Evolutionary conservation across 768 basidiomycete species (phyloP), one percentile per base, ranked within the genome.

Genomic region (Amanita rubescens): DNA sequence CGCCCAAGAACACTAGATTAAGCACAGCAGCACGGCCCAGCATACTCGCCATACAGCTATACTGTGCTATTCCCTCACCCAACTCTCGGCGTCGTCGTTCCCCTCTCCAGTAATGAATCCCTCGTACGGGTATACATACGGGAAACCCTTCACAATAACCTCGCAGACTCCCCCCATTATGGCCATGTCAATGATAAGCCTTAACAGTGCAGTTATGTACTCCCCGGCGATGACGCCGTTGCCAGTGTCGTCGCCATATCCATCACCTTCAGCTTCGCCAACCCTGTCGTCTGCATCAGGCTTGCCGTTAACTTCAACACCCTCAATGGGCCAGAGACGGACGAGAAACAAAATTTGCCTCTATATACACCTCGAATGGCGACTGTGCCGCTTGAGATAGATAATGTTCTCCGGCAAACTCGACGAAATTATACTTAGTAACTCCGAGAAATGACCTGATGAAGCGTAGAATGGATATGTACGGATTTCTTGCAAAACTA

Each of bases 351-450:
- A 7, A 19, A 19, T 5, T n/a, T 5, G 17, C 22, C 51, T 10
- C 15, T 43, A 8, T 44, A 42, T 24, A 41, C 51, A 20, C 51
- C 51, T 44, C 25, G 51, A 33, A 34, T 52, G 42, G 20, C 20
- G 19, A 52, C 51, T 1, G 42, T 52, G 8, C 51, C 51, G 12
- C 51, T 52, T 34, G 51, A 52, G 20, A 43, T 32, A 17, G 27
- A 43, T 43, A 20, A 41, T n/a, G n/a, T n/a, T n/a, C n/a, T n/a
- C n/a, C n/a, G n/a, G n/a, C n/a, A n/a, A 30, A 30, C 8, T 30
- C 8, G n/a, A n/a, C n/a, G n/a, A n/a, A n/a, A 30, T 30, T 30
- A 30, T 30, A 30, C 27, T 4, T 30, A n/a, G n/a, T 30, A 30
- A 19, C n/a, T 5, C 25, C 24, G 27, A 30, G 5, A 14, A 42